phyloP scores from a whole-genome alignment of 2,329 filamentous ascomycete genomes.

The Monilinia laxa region DNA sequence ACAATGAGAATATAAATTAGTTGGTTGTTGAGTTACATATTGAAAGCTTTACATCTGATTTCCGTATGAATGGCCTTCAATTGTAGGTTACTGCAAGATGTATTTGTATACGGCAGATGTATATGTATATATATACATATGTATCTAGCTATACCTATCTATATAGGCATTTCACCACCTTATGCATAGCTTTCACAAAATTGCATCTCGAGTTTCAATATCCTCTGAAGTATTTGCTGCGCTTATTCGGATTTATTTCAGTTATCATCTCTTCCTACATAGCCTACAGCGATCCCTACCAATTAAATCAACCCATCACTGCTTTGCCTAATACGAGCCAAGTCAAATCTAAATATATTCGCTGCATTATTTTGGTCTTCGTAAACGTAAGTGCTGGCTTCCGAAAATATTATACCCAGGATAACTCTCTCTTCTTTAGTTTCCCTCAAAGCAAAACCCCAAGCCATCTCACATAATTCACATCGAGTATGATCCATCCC shows the following conservation, averaged over 20 bases:
- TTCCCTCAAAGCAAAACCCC: constrained; percentile 8
- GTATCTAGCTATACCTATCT: no score
- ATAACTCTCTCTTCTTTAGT: neutral
- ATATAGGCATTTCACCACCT: neutral
- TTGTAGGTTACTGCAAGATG: no score
- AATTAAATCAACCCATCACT: constrained; percentile 23
- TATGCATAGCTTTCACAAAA: neutral
- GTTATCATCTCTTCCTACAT: constrained; percentile 18
- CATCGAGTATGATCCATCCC: constrained; percentile 21
- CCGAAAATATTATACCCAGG: constrained; percentile 16
- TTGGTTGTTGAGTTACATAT: neutral
- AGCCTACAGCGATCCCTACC: constrained; percentile 18
- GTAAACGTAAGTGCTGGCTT: constrained; percentile 19
- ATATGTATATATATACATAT: neutral
- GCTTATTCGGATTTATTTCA: neutral
- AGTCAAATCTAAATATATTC: constrained; percentile 23
- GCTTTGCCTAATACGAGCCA: constrained; percentile 19
- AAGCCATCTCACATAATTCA: constrained; percentile 23
- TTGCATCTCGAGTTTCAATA: neutral
- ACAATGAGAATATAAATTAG: neutral
- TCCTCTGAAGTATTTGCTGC: neutral
- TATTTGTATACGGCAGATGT: neutral
- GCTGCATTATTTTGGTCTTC: constrained; percentile 25
- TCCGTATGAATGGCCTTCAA: no score
- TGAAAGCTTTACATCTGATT: no score